Percentiles rank a stretch among this genome's conserved stretches.
These are phyloP conservation scores for Eleusine coracana DNA, from an alignment of 176 grass and related monocot genomes.

Conservation along the genomic window DNA sequence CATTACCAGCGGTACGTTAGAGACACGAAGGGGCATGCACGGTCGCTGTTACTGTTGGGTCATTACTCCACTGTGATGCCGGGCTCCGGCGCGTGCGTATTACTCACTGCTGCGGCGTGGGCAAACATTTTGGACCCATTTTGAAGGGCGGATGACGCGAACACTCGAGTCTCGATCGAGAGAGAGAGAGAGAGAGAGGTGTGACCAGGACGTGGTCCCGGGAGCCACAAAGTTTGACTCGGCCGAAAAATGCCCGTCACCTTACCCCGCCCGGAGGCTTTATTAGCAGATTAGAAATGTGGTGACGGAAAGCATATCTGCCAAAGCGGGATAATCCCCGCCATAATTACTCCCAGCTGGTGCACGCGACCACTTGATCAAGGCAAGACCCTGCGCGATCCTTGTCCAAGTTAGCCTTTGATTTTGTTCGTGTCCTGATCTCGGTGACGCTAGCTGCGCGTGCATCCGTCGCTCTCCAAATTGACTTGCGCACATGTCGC, in stretches of 20 bases:
- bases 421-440: not conserved
- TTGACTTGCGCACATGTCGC: constrained; percentile 30
- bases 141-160: constrained; percentile 25
- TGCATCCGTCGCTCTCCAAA: constrained; percentile 49
- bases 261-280: constrained; percentile 24
- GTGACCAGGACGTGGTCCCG: constrained; percentile 37
- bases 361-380: constrained; percentile 31
- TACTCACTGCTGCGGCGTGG: not conserved
- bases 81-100: too few relatives aligned
- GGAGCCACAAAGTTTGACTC: constrained; percentile 60
- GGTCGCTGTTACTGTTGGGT: not conserved
- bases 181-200: not conserved
- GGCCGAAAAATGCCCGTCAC: constrained; percentile 4
- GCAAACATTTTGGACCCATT: not conserved
- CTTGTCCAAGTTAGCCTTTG: constrained; percentile 32
- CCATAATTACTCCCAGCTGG: constrained; percentile 44
- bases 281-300: constrained; percentile 27
- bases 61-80: not conserved
- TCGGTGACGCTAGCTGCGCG: constrained; percentile 33
- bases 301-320: constrained; percentile 50
- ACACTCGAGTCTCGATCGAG: constrained; percentile 1
- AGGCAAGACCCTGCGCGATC: constrained; percentile 25
- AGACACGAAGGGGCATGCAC: not conserved
- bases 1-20: too few relatives aligned
- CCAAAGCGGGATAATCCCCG: constrained; percentile 19